Conservation (phyloP, 2,329 filamentous ascomycete genomes). For the Aspergillus brunneoviolaceus region DNA sequence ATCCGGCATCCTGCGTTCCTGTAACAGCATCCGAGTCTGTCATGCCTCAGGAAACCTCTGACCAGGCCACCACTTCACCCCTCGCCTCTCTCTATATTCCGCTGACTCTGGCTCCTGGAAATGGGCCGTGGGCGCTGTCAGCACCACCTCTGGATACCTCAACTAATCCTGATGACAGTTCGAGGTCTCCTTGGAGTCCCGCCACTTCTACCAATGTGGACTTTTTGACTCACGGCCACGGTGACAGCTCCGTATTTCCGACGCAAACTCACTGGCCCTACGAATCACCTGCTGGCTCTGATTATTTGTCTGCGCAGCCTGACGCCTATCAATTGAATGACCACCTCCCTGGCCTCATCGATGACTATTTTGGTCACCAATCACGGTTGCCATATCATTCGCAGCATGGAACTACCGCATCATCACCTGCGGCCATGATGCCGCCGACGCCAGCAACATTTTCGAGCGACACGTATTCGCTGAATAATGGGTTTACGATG, state of each 20-base stretch:
- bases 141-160: not conserved
- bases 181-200: constrained; percentile 4
- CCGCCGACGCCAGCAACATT: constrained; percentile 1
- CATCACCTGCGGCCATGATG: not conserved
- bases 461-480: not conserved
- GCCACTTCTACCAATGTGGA: constrained; percentile 1
- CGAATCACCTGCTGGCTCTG: constrained; percentile 9
- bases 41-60: not conserved
- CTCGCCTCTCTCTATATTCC: not conserved
- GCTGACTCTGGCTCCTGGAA: not conserved
- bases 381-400: not conserved
- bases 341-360: constrained; percentile 4
- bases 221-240: not conserved
- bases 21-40: not conserved
- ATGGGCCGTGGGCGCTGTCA: not conserved
- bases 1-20: constrained; percentile 14
- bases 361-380: not conserved
- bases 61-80: not conserved
- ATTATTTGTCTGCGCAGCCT: constrained; percentile 7
- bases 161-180: not conserved
- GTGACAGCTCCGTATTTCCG: constrained; percentile 1
- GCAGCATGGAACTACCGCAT: not conserved
- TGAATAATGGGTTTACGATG: not conserved
- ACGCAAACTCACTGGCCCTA: not conserved
- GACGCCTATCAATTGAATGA: constrained; percentile 4